Conservation (phyloP, 306 rosid species). For the Ormosia emarginata region DNA sequence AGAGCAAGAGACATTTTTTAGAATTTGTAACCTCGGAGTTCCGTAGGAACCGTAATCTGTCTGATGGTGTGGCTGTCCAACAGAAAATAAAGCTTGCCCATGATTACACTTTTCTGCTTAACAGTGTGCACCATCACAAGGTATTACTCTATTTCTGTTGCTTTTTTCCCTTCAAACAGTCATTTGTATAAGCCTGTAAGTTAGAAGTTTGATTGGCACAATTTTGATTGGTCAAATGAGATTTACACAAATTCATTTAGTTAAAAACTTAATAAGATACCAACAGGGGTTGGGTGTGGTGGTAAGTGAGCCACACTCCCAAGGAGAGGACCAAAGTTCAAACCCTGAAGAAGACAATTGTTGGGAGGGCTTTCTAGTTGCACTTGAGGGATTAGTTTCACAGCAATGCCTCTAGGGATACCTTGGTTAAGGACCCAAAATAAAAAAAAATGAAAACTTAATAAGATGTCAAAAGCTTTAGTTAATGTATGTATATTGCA, state of each 20-base stretch:
- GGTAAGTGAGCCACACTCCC: too few relatives aligned
- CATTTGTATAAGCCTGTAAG: neutral
- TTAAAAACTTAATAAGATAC: neutral
- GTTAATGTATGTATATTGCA: neutral
- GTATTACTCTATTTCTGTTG: slow-evolving; percentile 32
- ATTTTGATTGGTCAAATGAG: slow-evolving; percentile 2
- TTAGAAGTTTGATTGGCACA: neutral
- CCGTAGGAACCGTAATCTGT: slow-evolving; percentile 36
- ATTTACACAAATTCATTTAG: neutral
- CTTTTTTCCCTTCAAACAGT: neutral
- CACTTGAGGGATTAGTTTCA: too few relatives aligned
- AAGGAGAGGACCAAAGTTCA: too few relatives aligned
- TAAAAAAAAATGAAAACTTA: neutral
- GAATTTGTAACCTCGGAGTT: slow-evolving; percentile 65
- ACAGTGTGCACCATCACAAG: slow-evolving; percentile 86
- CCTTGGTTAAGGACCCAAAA: too few relatives aligned
- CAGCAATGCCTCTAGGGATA: too few relatives aligned
- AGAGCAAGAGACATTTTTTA: slow-evolving; percentile 53
- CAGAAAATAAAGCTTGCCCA: slow-evolving; percentile 73
- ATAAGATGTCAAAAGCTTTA: slow-evolving; percentile 7
- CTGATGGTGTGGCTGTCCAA: slow-evolving; percentile 47
- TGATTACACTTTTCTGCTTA: slow-evolving; percentile 68
- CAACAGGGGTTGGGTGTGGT: too few relatives aligned
- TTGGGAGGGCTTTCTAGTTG: too few relatives aligned
- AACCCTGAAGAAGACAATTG: too few relatives aligned